phyloP scores from a whole-genome alignment of 2,329 filamentous ascomycete genomes.

The Metarhizium anisopliae region DNA sequence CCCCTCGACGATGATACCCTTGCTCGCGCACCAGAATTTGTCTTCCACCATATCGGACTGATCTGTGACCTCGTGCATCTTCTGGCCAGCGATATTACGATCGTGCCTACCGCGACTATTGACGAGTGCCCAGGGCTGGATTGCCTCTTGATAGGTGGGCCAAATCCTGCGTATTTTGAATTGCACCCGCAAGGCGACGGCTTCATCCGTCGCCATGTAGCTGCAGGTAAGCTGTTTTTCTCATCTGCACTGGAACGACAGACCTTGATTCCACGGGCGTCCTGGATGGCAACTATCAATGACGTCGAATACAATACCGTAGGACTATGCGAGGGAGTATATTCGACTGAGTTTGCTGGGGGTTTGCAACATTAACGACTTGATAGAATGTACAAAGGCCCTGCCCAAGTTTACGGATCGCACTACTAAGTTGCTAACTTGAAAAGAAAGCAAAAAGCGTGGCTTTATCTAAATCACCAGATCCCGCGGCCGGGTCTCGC shows the following conservation, averaged over 20 bases:
- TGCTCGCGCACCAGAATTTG: constrained; percentile 17
- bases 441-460: no score
- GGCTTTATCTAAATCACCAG: no score
- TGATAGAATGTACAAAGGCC: constrained; percentile 43
- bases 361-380: constrained; percentile 42
- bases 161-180: constrained; percentile 15
- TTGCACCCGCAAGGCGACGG: constrained; percentile 19
- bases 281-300: constrained; percentile 35
- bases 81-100: constrained; percentile 2
- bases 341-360: constrained; percentile 43
- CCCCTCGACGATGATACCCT: constrained; percentile 13
- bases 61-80: constrained; percentile 18
- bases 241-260: constrained; percentile 27
- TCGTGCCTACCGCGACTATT: constrained; percentile 21
- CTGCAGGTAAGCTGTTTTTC: constrained; percentile 24
- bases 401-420: no score
- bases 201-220: constrained; percentile 25
- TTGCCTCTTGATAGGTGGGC: constrained; percentile 24
- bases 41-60: constrained; percentile 24
- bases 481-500: no score
- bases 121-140: constrained; percentile 27
- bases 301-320: constrained; percentile 18
- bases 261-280: constrained; percentile 19
- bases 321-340: constrained; percentile 41
- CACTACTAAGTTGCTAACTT: no score